Evolutionary conservation across 345 rosid species (phyloP).

Genomic region (Citropsis articulata): DNA sequence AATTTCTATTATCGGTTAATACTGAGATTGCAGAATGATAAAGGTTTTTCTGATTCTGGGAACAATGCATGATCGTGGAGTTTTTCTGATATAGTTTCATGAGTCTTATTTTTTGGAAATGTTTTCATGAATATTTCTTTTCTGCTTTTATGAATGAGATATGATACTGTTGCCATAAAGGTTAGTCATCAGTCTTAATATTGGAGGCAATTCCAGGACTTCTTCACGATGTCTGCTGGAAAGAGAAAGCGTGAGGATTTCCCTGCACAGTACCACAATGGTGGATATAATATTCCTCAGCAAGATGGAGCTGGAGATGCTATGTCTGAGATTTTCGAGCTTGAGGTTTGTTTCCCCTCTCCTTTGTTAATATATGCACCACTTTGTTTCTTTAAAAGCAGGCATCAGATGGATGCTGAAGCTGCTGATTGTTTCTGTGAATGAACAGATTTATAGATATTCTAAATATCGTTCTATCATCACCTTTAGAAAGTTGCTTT

Average conservation of each 20-base stretch:
- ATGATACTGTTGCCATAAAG: constrained; percentile 2
- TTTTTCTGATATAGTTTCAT: constrained; percentile 10
- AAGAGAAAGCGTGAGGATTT: constrained; percentile 95
- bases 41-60: constrained; percentile 14
- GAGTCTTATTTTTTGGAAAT: constrained; percentile 3
- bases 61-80: constrained; percentile 1
- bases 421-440: neutral
- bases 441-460: neutral
- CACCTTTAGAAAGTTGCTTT: neutral
- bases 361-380: neutral
- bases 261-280: constrained; percentile 60
- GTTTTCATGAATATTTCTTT: neutral
- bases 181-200: constrained; percentile 25
- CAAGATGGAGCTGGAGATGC: constrained; percentile 91
- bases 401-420: neutral
- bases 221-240: constrained; percentile 73
- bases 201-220: constrained; percentile 60
- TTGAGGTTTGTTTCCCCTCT: constrained; percentile 23
- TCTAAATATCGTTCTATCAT: neutral
- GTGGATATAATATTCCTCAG: constrained; percentile 84
- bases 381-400: neutral
- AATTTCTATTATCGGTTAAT: constrained; percentile 19
- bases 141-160: constrained; percentile 15
- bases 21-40: constrained; percentile 8
- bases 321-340: constrained; percentile 38